These are phyloP conservation scores for Isatis lusitanica DNA, from an alignment of 441 rosid species.

Conservation along the genomic window DNA sequence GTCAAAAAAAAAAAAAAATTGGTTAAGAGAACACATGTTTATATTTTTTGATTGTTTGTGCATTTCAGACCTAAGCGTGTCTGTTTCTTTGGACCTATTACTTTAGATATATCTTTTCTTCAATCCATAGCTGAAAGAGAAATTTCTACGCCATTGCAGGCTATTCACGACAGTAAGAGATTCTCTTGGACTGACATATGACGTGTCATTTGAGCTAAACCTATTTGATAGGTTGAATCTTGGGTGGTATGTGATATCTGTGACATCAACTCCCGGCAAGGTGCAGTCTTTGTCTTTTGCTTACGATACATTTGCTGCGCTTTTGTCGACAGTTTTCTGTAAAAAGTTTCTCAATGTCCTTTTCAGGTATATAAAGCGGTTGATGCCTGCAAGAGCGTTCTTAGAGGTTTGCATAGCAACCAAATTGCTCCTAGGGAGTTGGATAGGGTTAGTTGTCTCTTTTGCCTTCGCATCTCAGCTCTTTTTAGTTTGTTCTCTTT, in stretches of 20 bases:
- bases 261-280: conserved; percentile 97
- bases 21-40: not conserved
- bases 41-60: conserved; percentile 1
- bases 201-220: conserved; percentile 96
- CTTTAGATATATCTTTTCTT: not conserved
- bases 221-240: conserved; percentile 93
- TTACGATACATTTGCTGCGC: not conserved
- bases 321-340: conserved; percentile 1
- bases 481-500: conserved; percentile 8
- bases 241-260: conserved; percentile 99
- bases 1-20: not conserved
- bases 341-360: conserved; percentile 28
- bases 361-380: conserved; percentile 90
- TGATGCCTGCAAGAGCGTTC: conserved; percentile 97
- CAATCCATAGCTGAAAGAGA: not conserved
- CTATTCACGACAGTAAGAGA: conserved; percentile 97
- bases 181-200: conserved; percentile 98
- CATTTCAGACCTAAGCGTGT: conserved; percentile 1
- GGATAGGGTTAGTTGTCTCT: conserved; percentile 78
- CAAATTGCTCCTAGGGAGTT: conserved; percentile 83
- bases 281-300: conserved; percentile 43
- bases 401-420: conserved; percentile 90
- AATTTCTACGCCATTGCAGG: conserved; percentile 44
- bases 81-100: conserved; percentile 4
- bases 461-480: conserved; percentile 9